Percentiles rank a stretch among this genome's conserved stretches.
Conservation (phyloP, 106 monocot species). For the Allium sativum region DNA sequence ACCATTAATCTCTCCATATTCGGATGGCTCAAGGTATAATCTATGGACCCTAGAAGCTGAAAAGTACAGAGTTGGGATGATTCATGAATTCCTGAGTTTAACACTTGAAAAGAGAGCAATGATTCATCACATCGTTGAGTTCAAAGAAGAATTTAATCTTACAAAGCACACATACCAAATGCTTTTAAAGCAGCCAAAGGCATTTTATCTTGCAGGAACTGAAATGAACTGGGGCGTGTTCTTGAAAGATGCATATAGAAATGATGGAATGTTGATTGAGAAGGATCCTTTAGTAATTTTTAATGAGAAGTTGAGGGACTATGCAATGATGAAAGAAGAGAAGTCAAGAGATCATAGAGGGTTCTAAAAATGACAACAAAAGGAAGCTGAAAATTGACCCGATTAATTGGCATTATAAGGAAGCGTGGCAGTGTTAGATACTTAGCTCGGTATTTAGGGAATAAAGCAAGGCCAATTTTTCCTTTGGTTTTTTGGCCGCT, state of each 20-base stretch:
- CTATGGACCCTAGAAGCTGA: slow-evolving; percentile 81
- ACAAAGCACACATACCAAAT: slow-evolving; percentile 73
- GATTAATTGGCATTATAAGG: no score
- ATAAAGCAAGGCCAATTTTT: no score
- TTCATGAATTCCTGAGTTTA: slow-evolving; percentile 86
- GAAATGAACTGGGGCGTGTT: slow-evolving; percentile 99
- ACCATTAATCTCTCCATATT: slow-evolving; percentile 79
- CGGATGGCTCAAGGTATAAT: slow-evolving; percentile 53
- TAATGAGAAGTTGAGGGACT: slow-evolving; percentile 57
- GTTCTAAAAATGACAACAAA: not conserved
- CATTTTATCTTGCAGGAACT: slow-evolving; percentile 88
- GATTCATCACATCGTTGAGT: slow-evolving; percentile 95
- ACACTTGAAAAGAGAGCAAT: slow-evolving; percentile 86
- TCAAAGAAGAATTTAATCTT: slow-evolving; percentile 88
- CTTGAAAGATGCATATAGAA: slow-evolving; percentile 58
- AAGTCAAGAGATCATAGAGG: slow-evolving; percentile 14
- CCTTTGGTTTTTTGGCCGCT: no score
- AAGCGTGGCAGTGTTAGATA: no score
- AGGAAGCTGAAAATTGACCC: no score
- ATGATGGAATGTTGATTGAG: slow-evolving; percentile 57
- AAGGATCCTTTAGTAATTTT: slow-evolving; percentile 72
- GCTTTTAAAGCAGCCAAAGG: slow-evolving; percentile 72
- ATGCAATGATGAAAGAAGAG: slow-evolving; percentile 52
- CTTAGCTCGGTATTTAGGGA: no score
- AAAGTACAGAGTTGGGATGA: slow-evolving; percentile 82